These are phyloP conservation scores for Candida sanyaensis DNA, from an alignment of 1,139 yeast genomes.

Conservation along the genomic window DNA sequence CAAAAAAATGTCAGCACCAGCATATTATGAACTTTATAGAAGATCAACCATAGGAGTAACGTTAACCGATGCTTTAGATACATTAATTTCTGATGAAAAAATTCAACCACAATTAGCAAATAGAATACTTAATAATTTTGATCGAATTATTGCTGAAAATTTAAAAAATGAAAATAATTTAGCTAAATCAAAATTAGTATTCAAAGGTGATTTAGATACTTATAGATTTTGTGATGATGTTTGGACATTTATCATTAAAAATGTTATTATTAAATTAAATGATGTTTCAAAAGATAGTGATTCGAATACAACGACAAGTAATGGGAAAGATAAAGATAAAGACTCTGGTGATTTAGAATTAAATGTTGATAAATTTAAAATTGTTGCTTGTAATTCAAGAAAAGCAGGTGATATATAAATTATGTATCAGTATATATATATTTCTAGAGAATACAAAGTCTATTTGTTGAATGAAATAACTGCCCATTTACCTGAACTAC, in stretches of 20 bases:
- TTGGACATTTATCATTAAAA: conserved; percentile 95
- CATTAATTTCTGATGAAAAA: conserved; percentile 67
- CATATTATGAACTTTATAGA: conserved; percentile 89
- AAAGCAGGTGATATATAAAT: conserved; percentile 61
- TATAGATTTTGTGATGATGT: conserved; percentile 98
- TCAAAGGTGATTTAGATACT: conserved; percentile 91
- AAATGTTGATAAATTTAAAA: conserved; percentile 84
- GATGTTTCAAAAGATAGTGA: conserved; percentile 29
- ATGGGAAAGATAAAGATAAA: conserved; percentile 19
- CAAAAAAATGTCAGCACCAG: conserved; percentile 59
- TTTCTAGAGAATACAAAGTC: not conserved
- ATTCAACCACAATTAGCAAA: conserved; percentile 94
- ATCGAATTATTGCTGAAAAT: conserved; percentile 81
- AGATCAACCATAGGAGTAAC: conserved; percentile 81
- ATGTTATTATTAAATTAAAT: conserved; percentile 76
- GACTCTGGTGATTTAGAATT: conserved; percentile 57
- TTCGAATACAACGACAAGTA: conserved; percentile 9
- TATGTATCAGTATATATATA: not conserved
- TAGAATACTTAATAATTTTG: conserved; percentile 85
- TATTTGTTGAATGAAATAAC: conserved; percentile 50
- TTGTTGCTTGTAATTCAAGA: conserved; percentile 92
- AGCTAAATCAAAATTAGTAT: conserved; percentile 73
- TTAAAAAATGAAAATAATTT: conserved; percentile 65
- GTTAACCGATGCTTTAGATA: conserved; percentile 87
- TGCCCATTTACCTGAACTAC: conserved; percentile 90